These are phyloP conservation scores for Lepraria neglecta DNA, from an alignment of 495 filamentous ascomycete genomes.

Conservation along the genomic window DNA sequence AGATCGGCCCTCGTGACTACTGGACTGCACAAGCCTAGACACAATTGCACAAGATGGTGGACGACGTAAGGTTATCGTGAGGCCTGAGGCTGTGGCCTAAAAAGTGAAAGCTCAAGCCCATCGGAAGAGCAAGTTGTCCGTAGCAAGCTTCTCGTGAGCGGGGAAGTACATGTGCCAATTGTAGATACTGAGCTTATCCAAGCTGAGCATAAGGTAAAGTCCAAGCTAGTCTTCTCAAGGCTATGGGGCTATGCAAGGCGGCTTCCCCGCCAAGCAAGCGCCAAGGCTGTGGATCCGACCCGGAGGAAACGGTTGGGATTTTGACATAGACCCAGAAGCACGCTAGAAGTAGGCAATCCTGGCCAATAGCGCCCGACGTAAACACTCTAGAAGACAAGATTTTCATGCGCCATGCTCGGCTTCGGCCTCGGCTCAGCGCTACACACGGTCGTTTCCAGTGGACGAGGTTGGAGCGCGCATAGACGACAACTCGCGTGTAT, in stretches of 20 bases:
- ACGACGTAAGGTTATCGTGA: no score
- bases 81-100: no score
- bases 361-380: background rate
- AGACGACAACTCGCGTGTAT: background rate
- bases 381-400: background rate
- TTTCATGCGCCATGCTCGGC: background rate
- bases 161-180: no score
- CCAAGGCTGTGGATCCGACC: background rate
- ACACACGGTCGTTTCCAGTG: background rate
- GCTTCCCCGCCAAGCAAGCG: slow-evolving; percentile 5
- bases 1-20: no score
- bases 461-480: slow-evolving; percentile 6
- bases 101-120: no score
- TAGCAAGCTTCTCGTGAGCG: no score
- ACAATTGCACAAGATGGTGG: no score
- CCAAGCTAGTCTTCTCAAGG: background rate
- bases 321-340: background rate
- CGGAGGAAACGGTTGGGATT: background rate
- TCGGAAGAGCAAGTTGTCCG: no score
- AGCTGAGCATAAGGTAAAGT: no score
- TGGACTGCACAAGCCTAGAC: no score
- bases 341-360: background rate
- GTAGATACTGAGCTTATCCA: no score
- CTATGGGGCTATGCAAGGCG: slow-evolving; percentile 2
- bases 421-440: slow-evolving; percentile 1